phyloP scores from a whole-genome alignment of 2,329 filamentous ascomycete genomes.

The Cladophialophora bantiana region DNA sequence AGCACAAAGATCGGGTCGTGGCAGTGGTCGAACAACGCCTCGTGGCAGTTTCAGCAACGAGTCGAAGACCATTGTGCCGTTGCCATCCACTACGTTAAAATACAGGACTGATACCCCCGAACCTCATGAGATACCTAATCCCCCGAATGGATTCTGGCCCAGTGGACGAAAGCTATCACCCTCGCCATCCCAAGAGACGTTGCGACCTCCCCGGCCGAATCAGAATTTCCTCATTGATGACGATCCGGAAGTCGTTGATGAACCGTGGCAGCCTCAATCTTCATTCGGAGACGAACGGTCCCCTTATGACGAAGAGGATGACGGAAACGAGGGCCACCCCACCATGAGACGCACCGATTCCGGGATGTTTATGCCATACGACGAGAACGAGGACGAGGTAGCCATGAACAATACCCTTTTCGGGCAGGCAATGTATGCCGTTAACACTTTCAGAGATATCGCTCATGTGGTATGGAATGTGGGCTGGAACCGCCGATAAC shows the following conservation, averaged over 20 bases:
- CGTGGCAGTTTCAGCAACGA: slow-evolving; percentile 66
- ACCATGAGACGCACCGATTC: slow-evolving; percentile 80
- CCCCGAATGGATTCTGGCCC: slow-evolving; percentile 50
- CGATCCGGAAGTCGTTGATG: slow-evolving; percentile 61
- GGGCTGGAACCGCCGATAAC: slow-evolving; percentile 56
- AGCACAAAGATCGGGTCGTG: slow-evolving; percentile 59
- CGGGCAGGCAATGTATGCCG: slow-evolving; percentile 80
- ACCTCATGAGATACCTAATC: slow-evolving; percentile 46
- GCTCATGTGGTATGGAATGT: slow-evolving; percentile 73
- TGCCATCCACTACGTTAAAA: slow-evolving; percentile 87
- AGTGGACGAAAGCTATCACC: slow-evolving; percentile 63
- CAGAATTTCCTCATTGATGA: slow-evolving; percentile 70
- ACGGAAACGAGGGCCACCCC: slow-evolving; percentile 59
- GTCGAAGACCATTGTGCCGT: slow-evolving; percentile 84
- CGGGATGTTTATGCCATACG: slow-evolving; percentile 90
- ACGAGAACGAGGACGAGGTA: slow-evolving; percentile 68
- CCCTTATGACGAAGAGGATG: slow-evolving; percentile 51
- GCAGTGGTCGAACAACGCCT: slow-evolving; percentile 60
- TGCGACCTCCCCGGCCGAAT: slow-evolving; percentile 73
- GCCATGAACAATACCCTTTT: slow-evolving; percentile 69
- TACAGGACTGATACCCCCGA: slow-evolving; percentile 80
- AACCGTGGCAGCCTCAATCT: slow-evolving; percentile 53
- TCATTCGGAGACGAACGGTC: slow-evolving; percentile 26
- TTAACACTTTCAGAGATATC: slow-evolving; percentile 70
- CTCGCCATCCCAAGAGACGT: slow-evolving; percentile 81